A percentile compares a stretch with the other conserved stretches of the same genome.
Evolutionary conservation across 345 rosid species (phyloP).

Genomic region (Eucalyptus caleyi): DNA sequence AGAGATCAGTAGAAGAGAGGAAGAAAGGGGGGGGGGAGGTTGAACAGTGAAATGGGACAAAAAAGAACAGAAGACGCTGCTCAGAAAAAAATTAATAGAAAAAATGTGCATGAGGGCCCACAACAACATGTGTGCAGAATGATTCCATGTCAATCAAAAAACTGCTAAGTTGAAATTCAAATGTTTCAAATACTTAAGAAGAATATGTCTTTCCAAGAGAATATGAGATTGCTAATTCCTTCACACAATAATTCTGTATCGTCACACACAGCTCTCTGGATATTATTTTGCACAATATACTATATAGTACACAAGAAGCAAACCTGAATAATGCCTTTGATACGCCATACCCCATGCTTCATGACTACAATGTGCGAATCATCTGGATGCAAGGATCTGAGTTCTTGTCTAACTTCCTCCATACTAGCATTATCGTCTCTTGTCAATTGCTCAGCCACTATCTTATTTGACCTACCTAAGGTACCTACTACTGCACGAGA

Average conservation of each 20-base stretch:
- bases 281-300: not conserved
- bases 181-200: not conserved
- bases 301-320: not conserved
- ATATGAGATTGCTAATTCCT: not conserved
- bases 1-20: not conserved
- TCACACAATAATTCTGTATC: not conserved
- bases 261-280: not conserved
- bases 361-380: conserved; percentile 70
- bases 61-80: not conserved
- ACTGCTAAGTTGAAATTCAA: not conserved
- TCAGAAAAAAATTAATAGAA: not conserved
- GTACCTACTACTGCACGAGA: conserved; percentile 88
- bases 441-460: conserved; percentile 77
- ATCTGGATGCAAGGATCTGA: conserved; percentile 76
- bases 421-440: conserved; percentile 76
- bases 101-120: not conserved
- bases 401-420: conserved; percentile 91
- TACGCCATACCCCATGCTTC: conserved; percentile 95
- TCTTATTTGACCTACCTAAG: conserved; percentile 45
- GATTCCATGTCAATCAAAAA: not conserved
- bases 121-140: not conserved
- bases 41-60: not conserved
- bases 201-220: not conserved
- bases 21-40: not conserved
- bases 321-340: conserved; percentile 99